Percentiles rank a stretch among this genome's conserved stretches.
These are phyloP conservation scores for Halteria grandinella DNA, from an alignment of 73 alveolate genomes.

Conservation along the genomic window DNA sequence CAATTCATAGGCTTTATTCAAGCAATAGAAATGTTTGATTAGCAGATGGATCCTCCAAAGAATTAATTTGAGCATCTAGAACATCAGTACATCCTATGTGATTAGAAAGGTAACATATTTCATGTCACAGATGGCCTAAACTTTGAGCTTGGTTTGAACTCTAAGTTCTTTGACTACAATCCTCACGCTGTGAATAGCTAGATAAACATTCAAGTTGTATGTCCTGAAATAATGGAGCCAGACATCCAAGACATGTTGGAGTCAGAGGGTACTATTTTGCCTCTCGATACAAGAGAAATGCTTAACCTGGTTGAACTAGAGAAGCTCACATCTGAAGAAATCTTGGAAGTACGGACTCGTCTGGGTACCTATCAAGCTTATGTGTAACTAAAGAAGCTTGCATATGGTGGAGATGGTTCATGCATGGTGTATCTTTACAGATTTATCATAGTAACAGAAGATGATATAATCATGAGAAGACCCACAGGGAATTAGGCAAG, in stretches of 20 bases:
- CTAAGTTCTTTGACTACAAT: slow-evolving; percentile 21
- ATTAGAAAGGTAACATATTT: slow-evolving; percentile 22
- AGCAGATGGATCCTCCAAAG: slow-evolving; percentile 19
- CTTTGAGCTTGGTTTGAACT: slow-evolving; percentile 22
- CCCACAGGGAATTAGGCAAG: neutral
- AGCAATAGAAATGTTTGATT: neutral
- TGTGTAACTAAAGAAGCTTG: slow-evolving; percentile 6
- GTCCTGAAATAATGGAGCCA: slow-evolving; percentile 9
- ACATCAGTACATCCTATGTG: slow-evolving; percentile 5
- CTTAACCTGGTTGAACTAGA: slow-evolving; percentile 27
- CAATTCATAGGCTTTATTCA: slow-evolving; percentile 47
- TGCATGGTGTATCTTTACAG: slow-evolving; percentile 17
- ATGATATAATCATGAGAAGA: neutral
- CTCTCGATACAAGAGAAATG: slow-evolving; percentile 25
- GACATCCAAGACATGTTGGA: slow-evolving; percentile 28
- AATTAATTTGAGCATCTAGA: slow-evolving; percentile 8
- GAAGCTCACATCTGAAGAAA: slow-evolving; percentile 24
- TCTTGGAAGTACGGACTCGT: slow-evolving; percentile 11
- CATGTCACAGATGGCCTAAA: slow-evolving; percentile 43
- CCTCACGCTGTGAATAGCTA: neutral
- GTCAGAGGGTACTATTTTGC: slow-evolving; percentile 1
- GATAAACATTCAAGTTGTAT: slow-evolving; percentile 12
- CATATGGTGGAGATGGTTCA: slow-evolving; percentile 12
- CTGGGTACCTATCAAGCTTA: slow-evolving; percentile 25
- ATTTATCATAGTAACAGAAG: neutral